These are phyloP conservation scores for Apiospora koreana DNA, from an alignment of 2,329 filamentous ascomycete genomes.

Conservation along the genomic window DNA sequence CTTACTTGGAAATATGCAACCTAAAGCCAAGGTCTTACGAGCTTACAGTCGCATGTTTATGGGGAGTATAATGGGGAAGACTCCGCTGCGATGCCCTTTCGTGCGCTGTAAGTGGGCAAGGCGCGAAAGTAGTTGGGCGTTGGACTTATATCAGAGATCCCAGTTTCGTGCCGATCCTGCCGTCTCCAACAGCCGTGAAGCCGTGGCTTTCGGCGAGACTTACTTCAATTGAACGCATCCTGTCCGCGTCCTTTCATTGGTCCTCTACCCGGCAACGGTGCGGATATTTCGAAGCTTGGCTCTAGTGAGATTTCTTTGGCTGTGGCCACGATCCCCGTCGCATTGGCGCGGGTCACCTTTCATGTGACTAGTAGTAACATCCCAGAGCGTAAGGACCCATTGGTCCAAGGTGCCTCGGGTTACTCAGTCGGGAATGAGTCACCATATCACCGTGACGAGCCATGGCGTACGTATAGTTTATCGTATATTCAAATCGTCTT, in stretches of 20 bases:
- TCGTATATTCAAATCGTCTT: background rate
- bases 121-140: background rate
- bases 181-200: background rate
- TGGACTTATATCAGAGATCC: background rate
- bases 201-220: background rate
- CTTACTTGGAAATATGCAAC: background rate
- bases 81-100: background rate
- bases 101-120: background rate
- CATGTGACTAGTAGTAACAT: background rate
- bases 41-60: background rate
- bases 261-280: background rate
- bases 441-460: background rate
- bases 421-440: background rate
- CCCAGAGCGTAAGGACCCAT: background rate
- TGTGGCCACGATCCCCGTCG: background rate
- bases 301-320: background rate
- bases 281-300: background rate
- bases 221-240: background rate
- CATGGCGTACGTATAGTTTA: background rate
- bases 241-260: background rate
- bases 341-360: background rate
- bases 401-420: background rate
- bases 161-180: background rate
- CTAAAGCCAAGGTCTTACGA: background rate
- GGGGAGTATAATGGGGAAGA: background rate